Base-by-base conservation (phyloP, 2,329 filamentous ascomycete species). In the Trichoderma polysporum region DNA sequence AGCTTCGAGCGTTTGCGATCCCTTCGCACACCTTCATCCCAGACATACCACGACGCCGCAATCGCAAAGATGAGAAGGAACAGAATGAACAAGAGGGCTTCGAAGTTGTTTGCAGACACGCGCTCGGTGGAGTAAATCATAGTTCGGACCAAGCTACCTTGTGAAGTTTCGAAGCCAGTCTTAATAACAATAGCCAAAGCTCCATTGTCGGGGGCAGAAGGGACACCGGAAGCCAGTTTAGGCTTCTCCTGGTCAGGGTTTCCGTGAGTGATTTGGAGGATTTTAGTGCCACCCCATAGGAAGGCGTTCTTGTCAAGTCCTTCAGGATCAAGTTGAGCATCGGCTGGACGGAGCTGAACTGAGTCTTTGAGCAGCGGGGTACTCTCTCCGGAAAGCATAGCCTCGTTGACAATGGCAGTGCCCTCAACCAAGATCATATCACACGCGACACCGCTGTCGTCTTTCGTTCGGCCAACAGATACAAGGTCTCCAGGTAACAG, bases 51-150 rank as follows among this genome's bases (percentile, higher is more conserved):
- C 13, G 95, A 97, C 61, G 95, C 95, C 66, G 95, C 96, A 77
- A 99, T 88, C 73, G 96, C 96, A 81, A 99, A 99, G 73, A 98
- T 87, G 64, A 97, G 87, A 31, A 99, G 86, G 85, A 99, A 99
- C 68, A 99, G 85, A 71, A 99, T 99, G 83, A 99, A 99, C 69
- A 97, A 85, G n/a, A 99, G 82, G 1, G 95, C 95, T 80, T 99
- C 95, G 52, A 90, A 90, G 75, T 99, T 98, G 82, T 97, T 97
- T 73, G 95, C 95, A n/a, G 94, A 98, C 27, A 99, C 94, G 71
- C 94, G 93, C 79, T 99, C 95, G 1, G 95, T 99, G 1, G 96
- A 97, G 83, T 97, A 99, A 75, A 99, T 99, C 95, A 99, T 99
- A 72, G 95, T 99, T 69, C 95, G 91, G 68, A 99, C 95, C 68